Conservation (phyloP, 345 rosid species). For the Lepidium didymum region DNA sequence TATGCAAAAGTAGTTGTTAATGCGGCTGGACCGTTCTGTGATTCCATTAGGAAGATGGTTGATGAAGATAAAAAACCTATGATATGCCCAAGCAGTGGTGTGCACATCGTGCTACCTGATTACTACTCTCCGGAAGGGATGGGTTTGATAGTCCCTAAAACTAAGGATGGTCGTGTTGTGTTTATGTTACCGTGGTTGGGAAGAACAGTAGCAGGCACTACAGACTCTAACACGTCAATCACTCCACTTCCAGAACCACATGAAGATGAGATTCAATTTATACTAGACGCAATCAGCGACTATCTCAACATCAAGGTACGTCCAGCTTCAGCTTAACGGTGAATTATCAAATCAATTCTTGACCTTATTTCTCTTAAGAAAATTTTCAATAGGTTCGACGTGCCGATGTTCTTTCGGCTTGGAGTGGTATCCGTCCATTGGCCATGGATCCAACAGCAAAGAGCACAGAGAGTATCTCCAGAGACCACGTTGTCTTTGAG, state of each 20-base stretch:
- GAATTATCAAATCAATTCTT: not conserved
- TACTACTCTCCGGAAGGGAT: constrained; percentile 99
- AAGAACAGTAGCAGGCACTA: constrained; percentile 93
- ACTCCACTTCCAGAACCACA: constrained; percentile 91
- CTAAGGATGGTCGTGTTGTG: constrained; percentile 97
- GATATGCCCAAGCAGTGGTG: constrained; percentile 97
- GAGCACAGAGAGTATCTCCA: constrained; percentile 90
- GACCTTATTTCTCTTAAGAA: not conserved
- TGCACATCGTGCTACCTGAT: constrained; percentile 89
- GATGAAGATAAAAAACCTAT: constrained; percentile 55
- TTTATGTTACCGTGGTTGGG: constrained; percentile 99
- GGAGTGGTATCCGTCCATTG: constrained; percentile 99
- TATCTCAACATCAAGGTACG: constrained; percentile 78
- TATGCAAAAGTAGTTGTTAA: constrained; percentile 88
- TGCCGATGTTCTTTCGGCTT: constrained; percentile 90
- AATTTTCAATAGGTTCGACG: constrained; percentile 64
- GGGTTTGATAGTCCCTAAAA: constrained; percentile 99
- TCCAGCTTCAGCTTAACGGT: not conserved
- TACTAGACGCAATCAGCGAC: constrained; percentile 91
- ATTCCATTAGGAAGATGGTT: constrained; percentile 79
- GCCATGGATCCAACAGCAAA: constrained; percentile 84
- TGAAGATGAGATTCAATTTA: constrained; percentile 95
- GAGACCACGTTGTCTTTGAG: constrained; percentile 91
- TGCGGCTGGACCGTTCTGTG: constrained; percentile 97
- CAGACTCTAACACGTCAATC: constrained; percentile 80